Percentiles rank a stretch among this genome's conserved stretches.
phyloP scores from a whole-genome alignment of 192 early-diverging fungal species.

The Podila minutissima region DNA sequence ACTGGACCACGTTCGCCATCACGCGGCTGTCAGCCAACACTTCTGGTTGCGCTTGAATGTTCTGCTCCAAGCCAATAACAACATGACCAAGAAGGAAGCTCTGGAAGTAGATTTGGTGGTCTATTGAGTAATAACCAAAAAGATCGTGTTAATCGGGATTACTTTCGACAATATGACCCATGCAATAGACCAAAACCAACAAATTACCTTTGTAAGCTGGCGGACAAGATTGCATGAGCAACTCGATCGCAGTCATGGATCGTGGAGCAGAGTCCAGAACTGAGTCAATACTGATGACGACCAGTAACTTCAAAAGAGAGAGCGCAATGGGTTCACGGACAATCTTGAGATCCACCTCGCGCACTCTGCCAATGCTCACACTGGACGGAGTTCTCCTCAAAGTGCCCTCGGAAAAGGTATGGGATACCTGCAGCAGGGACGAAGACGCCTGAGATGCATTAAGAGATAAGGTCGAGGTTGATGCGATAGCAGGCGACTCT shows the following conservation, averaged over 20 bases:
- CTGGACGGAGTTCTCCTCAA: conserved; percentile 34
- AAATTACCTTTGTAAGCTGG: conserved; percentile 44
- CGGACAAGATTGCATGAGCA: conserved; percentile 38
- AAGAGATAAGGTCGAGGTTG: conserved; percentile 16
- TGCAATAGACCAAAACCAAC: neutral
- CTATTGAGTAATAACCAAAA: conserved; percentile 5
- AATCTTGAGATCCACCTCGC: conserved; percentile 46
- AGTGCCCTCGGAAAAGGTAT: conserved; percentile 36
- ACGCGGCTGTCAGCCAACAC: conserved; percentile 36
- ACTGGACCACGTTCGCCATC: conserved; percentile 42
- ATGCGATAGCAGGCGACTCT: conserved; percentile 11
- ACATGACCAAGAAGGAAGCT: conserved; percentile 46
- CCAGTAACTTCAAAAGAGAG: conserved; percentile 63
- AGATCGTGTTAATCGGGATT: neutral
- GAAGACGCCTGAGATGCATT: conserved; percentile 26
- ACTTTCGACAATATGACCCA: neutral
- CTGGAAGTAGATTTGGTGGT: conserved; percentile 48
- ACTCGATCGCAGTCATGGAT: conserved; percentile 26
- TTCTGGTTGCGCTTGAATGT: conserved; percentile 42
- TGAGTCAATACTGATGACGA: conserved; percentile 63
- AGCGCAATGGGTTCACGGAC: conserved; percentile 51
- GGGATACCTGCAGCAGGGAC: conserved; percentile 22
- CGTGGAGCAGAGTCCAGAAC: conserved; percentile 55
- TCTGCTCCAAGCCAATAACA: conserved; percentile 45
- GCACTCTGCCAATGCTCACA: conserved; percentile 25